These are phyloP conservation scores for Mortierella hygrophila DNA, from an alignment of 192 early-diverging fungal species.

Conservation along the genomic window DNA sequence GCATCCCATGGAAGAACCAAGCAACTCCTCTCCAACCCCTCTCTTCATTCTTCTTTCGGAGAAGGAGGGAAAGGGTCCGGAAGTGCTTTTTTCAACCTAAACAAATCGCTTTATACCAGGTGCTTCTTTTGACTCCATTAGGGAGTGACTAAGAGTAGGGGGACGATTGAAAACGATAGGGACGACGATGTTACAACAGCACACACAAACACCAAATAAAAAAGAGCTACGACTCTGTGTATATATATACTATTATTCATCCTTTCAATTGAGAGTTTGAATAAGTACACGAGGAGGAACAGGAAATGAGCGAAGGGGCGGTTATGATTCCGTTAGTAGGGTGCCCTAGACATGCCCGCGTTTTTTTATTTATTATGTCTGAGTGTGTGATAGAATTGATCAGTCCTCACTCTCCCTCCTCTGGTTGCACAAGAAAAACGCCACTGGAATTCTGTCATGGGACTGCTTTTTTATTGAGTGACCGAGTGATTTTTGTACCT, in stretches of 20 bases:
- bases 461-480: too few species aligned
- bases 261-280: background rate
- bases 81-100: background rate
- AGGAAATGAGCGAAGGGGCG: background rate
- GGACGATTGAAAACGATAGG: slow-evolving; percentile 5
- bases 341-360: background rate
- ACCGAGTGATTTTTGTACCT: too few species aligned
- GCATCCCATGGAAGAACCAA: slow-evolving; percentile 1
- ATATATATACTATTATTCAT: background rate
- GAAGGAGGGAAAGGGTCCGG: background rate
- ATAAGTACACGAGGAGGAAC: background rate
- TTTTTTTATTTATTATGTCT: background rate
- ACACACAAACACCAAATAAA: background rate
- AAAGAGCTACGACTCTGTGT: background rate
- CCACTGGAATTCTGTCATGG: too few species aligned
- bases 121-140: background rate
- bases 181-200: background rate
- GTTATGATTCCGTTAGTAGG: background rate
- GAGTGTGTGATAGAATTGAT: too few species aligned
- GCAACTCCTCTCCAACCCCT: background rate
- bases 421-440: too few species aligned
- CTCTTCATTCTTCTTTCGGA: background rate
- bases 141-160: background rate
- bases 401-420: too few species aligned
- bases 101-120: slow-evolving; percentile 12